These are phyloP conservation scores for Claviceps digitariae DNA, from an alignment of 2,329 filamentous ascomycete species.

Conservation along the genomic window DNA sequence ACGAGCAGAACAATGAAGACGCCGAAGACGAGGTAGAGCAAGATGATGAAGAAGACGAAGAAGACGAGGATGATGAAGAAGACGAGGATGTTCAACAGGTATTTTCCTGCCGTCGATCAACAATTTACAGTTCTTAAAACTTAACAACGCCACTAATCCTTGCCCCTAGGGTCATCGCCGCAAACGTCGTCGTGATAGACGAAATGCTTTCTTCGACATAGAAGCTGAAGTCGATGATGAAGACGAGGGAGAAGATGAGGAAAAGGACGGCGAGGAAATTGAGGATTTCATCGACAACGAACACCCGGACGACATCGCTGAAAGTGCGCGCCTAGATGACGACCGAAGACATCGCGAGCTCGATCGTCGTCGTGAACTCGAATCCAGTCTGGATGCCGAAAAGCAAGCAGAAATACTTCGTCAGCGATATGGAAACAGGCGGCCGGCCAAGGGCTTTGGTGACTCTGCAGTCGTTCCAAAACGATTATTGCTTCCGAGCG, in stretches of 20 bases:
- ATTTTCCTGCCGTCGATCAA: neutral
- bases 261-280: slow-evolving; percentile 72
- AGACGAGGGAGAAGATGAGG: slow-evolving; percentile 75
- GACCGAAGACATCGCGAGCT: slow-evolving; percentile 89
- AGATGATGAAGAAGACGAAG: slow-evolving; percentile 31
- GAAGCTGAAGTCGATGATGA: slow-evolving; percentile 97
- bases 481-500: slow-evolving; percentile 75
- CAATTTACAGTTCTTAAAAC: neutral
- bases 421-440: slow-evolving; percentile 75
- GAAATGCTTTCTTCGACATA: slow-evolving; percentile 88
- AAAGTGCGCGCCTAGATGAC: slow-evolving; percentile 68
- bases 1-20: slow-evolving; percentile 21
- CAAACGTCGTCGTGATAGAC: slow-evolving; percentile 65
- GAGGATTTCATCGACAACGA: slow-evolving; percentile 80
- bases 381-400: slow-evolving; percentile 81
- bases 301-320: slow-evolving; percentile 79
- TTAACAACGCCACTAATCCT: neutral
- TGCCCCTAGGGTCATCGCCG: slow-evolving; percentile 47
- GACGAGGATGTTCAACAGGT: slow-evolving; percentile 57
- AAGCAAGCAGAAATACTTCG: slow-evolving; percentile 78
- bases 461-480: slow-evolving; percentile 73
- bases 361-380: slow-evolving; percentile 78
- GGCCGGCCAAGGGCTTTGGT: slow-evolving; percentile 47
- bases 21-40: slow-evolving; percentile 25
- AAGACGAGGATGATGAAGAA: slow-evolving; percentile 40